phyloP scores from a whole-genome alignment of 169 alveolate species.

The Eimeria praecox region DNA sequence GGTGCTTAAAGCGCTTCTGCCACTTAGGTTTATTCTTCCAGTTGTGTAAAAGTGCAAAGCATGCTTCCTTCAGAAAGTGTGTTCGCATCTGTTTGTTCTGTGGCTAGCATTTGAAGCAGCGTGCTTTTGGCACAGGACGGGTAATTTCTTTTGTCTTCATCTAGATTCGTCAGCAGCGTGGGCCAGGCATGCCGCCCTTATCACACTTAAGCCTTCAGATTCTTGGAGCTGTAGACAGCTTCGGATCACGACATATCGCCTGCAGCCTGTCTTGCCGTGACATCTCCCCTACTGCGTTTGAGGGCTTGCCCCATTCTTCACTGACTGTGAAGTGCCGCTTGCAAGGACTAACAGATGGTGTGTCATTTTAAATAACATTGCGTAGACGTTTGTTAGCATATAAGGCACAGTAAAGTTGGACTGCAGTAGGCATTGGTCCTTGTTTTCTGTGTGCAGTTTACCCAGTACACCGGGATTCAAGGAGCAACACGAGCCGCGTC shows the following conservation, averaged over 20 bases:
- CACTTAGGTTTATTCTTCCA: background rate
- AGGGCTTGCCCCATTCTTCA: background rate
- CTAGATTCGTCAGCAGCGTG: background rate
- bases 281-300: background rate
- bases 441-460: background rate
- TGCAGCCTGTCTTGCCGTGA: background rate
- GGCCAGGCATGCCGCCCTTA: too few species aligned
- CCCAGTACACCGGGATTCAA: background rate
- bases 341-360: background rate
- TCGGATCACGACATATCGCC: background rate
- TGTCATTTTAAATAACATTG: background rate
- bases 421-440: background rate
- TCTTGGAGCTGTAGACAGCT: background rate
- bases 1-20: background rate
- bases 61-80: background rate
- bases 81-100: background rate
- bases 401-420: background rate
- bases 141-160: background rate
- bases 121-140: background rate
- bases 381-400: too few species aligned
- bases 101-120: background rate
- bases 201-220: background rate
- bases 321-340: background rate
- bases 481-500: background rate
- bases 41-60: background rate